Base-by-base conservation (phyloP, 1,139 yeast species). In the Taphrina confusa region DNA sequence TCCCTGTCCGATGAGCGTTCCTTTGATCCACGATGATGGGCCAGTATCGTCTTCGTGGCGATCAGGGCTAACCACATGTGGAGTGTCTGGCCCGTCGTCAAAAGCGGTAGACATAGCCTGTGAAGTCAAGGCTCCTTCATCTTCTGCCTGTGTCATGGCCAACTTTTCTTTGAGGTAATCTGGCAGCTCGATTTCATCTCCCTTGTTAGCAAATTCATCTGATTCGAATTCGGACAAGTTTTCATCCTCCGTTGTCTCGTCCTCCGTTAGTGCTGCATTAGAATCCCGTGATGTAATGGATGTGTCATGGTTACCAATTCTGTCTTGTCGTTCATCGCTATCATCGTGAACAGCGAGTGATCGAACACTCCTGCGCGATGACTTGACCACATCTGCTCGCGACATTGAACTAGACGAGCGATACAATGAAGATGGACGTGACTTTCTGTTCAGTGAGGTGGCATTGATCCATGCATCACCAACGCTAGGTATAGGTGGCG, bases 1-100 rank as follows among this genome's bases (percentile, higher is more conserved):
- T 0, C 99, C 99, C 63, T 91, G 82, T 0, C 99, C 99, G 63
- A 94, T 89, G 65, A 92, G 77, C 69, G 91, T 97, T 77, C 99
- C 99, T 71, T 90, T 90, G 58, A 94, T 87, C 99, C 99, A 94
- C 3, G 44, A 39, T n/a, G 82, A 77, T 3, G 92, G 91, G 2
- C 85, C 80, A 46, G 78, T 78, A 25, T 76, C 79, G 42, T 37
- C 42, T 55, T 75, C 78, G 44, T 75, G 80, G 36, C 75, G 77
- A 6, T 76, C 77, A 46, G 78, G 80, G 16, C 51, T 28, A n/a
- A 28, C n/a, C 9, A 74, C 78, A 72, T 73, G 74, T 39, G 78
- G 79, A 44, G 74, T 55, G 46, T 71, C 69, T 49, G 67, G 70
- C 22, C 63, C 65, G n/a, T 65, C 68, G 30, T 66, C 70, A 18